Base-by-base conservation (phyloP, 257 asterid species). In the Penstemon barbatus region DNA sequence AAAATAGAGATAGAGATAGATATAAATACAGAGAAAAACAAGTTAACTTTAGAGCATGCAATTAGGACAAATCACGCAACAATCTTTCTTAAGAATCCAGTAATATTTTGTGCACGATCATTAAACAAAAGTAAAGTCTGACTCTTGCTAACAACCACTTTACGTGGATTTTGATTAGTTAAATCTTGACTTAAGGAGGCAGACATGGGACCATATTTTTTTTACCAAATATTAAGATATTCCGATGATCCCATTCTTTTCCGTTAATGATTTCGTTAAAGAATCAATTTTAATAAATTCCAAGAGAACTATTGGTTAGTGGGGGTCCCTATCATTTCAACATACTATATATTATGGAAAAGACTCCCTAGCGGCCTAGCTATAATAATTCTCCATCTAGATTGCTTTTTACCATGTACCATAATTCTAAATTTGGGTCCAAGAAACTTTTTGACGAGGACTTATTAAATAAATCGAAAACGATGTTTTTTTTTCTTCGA, bases 111-210 rank as follows among this genome's bases (percentile, higher is more conserved):
- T 43, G 19, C 69, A 55, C 43, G 61, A 78, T 73, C 71, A 68
- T 76, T 55, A 43, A 58, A 67, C 57, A 25, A 75, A 75, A 78
- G 79, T 64, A 45, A 72, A 71, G 66, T 69, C 49, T 70, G 79
- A 58, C 70, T 43, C 38, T 70, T 63, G 61, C 57, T 55, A 74
- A 54, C 53, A 49, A 62, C 37, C 75, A 49, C 69, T 41, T 72
- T 61, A 41, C 63, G 61, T 63, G 66, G 73, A 76, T 61, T 63
- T 75, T 70, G 71, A 68, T 82, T 54, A 59, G 75, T 75, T 65
- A 63, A 70, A 73, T 70, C 61, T 78, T 78, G 79, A 77, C 73
- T 72, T 74, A 60, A 56, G 48, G 56, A 70, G 48, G 44, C 51
- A 61, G 57, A 69, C 19, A 61, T 50, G 73, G 63, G 81, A 19